Conservation (phyloP, 768 basidiomycete species). For the Hortiboletus campestris region DNA sequence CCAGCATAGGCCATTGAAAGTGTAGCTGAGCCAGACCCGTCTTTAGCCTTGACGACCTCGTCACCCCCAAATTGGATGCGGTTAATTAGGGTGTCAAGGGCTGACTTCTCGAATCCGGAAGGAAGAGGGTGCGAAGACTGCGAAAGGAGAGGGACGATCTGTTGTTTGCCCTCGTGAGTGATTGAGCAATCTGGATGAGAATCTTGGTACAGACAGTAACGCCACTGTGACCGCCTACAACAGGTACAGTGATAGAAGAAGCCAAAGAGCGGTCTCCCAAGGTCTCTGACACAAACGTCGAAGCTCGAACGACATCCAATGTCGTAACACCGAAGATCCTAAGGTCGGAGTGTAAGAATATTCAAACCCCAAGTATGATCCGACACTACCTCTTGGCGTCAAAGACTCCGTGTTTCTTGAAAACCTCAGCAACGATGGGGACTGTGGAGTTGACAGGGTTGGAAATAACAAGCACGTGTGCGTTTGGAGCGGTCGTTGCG, state of each 20-base stretch:
- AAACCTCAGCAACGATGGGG: constrained; percentile 91
- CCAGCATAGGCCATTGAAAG: constrained; percentile 96
- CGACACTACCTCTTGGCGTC: constrained; percentile 79
- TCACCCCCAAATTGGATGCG: constrained; percentile 96
- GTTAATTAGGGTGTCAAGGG: constrained; percentile 62
- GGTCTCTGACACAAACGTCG: constrained; percentile 88
- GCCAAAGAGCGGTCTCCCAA: constrained; percentile 62
- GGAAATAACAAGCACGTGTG: constrained; percentile 93
- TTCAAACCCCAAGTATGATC: background rate
- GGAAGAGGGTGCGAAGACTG: constrained; percentile 83
- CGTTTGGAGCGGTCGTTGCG: constrained; percentile 81
- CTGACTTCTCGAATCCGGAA: constrained; percentile 42
- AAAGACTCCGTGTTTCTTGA: constrained; percentile 90
- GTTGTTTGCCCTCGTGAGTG: constrained; percentile 7
- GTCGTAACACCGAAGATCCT: constrained; percentile 98
- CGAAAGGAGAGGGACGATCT: constrained; percentile 94
- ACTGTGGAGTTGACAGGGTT: constrained; percentile 99
- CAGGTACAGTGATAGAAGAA: constrained; percentile 71
- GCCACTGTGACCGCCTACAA: constrained; percentile 94
- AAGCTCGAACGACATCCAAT: constrained; percentile 96
- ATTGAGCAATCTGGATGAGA: background rate
- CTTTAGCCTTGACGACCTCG: constrained; percentile 98
- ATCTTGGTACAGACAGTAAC: constrained; percentile 58
- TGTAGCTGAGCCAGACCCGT: constrained; percentile 88
- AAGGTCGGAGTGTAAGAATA: background rate